Base-by-base conservation (phyloP, 805 yeast genomes). In the Sugiyamaella chiloensis region DNA sequence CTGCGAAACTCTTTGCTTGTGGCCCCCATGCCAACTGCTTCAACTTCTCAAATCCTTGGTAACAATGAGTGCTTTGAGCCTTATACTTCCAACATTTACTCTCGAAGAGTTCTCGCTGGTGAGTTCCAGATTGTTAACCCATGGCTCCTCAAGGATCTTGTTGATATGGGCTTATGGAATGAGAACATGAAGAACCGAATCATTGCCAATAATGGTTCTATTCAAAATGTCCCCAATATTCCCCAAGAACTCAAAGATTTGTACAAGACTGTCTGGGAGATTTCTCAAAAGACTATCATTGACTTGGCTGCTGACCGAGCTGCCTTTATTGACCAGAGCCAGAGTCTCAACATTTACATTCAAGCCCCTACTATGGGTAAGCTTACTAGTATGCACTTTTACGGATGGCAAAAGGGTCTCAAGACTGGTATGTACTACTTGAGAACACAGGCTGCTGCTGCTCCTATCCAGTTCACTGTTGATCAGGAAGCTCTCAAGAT, bases 391-490 rank as follows among this genome's bases (percentile, higher is more conserved):
- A 93, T 93, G 97, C 99, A 93, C 68, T 93, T 93, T 75, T 91
- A 93, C 65, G 98, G 96, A 41, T 93, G 99, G 99, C 86, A 87
- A 74, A 88, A 86, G 74, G 99, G 99, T 52, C 78, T 93, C 65
- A 93, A 93, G 78, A 93, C 99, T 4, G 99, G 99, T 62, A 91
- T 93, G 95, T 93, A 93, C 75, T 93, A 93, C 70, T 74, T 93
- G 67, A 83, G 98, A 70, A 91, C 98, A 8, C 95, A 87, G 75
- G 96, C 98, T 52, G 99, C 99, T 17, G 80, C 96, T 36, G 86
- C 96, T 44, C 97, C 99, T 41, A 93, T 93, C 63, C 95, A 91
- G 72, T 91, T 89, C 68, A 85, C 93, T 14, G 76, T 84, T 46
- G 87, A 80, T 56, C 76, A 72, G 59, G 72, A 67, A 54, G 64